Percentiles rank a stretch among this genome's conserved stretches.
Evolutionary conservation across 176 grass and related monocot genomes (phyloP).

Genomic region (Lolium multiflorum): DNA sequence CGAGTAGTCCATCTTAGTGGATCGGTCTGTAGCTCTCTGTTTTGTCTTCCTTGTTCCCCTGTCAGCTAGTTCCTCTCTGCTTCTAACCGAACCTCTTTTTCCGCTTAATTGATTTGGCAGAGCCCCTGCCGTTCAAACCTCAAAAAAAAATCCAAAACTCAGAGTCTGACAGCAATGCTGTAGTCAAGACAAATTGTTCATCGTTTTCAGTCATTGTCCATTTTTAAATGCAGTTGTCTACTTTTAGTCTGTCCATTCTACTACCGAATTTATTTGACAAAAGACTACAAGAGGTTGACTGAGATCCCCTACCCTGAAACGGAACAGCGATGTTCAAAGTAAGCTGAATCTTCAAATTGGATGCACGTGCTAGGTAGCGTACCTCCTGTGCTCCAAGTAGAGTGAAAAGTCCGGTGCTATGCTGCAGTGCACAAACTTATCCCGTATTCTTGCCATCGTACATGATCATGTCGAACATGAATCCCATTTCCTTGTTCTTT

Average conservation of each 20-base stretch:
- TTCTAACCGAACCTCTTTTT: no score
- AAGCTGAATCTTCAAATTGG: not conserved
- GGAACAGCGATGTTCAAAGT: not conserved
- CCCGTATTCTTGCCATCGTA: not conserved
- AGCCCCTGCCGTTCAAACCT: no score
- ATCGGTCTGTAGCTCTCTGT: no score
- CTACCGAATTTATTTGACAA: not conserved
- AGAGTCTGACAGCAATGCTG: no score
- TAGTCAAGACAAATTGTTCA: not conserved
- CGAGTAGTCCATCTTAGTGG: no score
- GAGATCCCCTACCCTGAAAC: not conserved
- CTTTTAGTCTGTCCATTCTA: not conserved
- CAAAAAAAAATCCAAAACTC: no score
- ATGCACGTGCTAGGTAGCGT: not conserved
- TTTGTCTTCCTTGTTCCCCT: no score
- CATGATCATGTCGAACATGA: not conserved
- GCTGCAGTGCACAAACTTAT: not conserved
- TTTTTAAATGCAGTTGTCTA: constrained; percentile 13
- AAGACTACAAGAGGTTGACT: not conserved
- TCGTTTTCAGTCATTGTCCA: not conserved
- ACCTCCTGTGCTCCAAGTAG: not conserved
- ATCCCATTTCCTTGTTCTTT: not conserved
- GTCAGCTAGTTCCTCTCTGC: no score
- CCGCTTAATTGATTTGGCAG: no score
- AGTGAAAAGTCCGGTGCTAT: not conserved